Conservation (phyloP, 768 basidiomycete genomes). For the Hemileccinum rubropunctum region DNA sequence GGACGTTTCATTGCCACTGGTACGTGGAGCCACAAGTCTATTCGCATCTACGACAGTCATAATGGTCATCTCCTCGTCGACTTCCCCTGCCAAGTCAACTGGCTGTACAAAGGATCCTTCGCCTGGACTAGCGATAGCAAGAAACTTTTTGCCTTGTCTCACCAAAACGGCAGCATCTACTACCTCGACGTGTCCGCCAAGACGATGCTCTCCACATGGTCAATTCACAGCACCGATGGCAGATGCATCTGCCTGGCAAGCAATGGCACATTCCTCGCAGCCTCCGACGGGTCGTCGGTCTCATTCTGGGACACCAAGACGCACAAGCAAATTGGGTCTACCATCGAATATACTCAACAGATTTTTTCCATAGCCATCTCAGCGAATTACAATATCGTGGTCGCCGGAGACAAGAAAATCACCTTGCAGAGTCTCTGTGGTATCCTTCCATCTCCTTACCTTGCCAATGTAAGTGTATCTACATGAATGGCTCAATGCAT, state of each 20-base stretch:
- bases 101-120: background rate
- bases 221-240: background rate
- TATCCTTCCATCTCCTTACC: background rate
- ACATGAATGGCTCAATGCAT: background rate
- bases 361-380: background rate
- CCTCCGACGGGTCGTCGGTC: background rate
- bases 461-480: background rate
- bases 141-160: background rate
- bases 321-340: background rate
- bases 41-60: background rate
- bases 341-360: background rate
- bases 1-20: background rate
- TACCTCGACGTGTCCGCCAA: background rate
- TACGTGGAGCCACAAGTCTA: background rate
- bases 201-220: background rate
- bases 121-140: background rate
- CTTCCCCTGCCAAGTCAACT: background rate
- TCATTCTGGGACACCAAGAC: background rate
- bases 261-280: background rate
- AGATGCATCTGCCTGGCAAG: background rate
- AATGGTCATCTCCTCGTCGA: background rate
- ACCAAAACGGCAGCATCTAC: background rate
- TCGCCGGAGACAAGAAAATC: background rate
- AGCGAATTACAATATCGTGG: slow-evolving; percentile 4
- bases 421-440: background rate